Evolutionary conservation across 306 rosid species (phyloP).

Genomic region (Betula pendula): DNA sequence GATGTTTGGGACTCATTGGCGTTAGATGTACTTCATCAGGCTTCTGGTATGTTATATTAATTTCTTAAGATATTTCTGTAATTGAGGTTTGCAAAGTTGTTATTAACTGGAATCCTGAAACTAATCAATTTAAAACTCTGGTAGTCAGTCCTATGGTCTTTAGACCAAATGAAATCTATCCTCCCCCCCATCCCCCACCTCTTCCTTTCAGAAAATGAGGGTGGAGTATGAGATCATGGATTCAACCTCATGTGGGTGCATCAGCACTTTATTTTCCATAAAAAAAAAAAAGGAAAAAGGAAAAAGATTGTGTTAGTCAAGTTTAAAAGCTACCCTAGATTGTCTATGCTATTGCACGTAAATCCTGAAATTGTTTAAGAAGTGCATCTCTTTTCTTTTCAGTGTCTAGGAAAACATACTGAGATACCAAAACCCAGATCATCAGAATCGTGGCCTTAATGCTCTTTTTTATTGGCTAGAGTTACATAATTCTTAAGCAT

Average conservation of each 20-base stretch:
- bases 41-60: slow-evolving; percentile 60
- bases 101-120: slow-evolving; percentile 17
- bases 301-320: not conserved
- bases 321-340: not conserved
- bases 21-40: slow-evolving; percentile 77
- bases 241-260: not conserved
- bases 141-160: not conserved
- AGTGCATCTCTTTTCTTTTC: not conserved
- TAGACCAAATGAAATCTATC: not conserved
- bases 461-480: not conserved
- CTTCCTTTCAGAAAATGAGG: no score
- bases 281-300: no score
- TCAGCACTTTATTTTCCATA: not conserved
- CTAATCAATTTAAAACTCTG: not conserved
- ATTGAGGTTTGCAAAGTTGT: not conserved
- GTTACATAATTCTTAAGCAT: not conserved
- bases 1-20: slow-evolving; percentile 90
- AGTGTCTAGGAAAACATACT: not conserved
- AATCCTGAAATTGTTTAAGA: not conserved
- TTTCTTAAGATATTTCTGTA: slow-evolving; percentile 4
- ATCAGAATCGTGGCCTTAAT: not conserved
- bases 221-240: not conserved
- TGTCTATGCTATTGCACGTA: not conserved
- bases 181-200: not conserved
- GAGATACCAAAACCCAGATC: not conserved